Base-by-base conservation (phyloP, 2,329 filamentous ascomycete species). In the Pseudogymnoascus sp. region DNA sequence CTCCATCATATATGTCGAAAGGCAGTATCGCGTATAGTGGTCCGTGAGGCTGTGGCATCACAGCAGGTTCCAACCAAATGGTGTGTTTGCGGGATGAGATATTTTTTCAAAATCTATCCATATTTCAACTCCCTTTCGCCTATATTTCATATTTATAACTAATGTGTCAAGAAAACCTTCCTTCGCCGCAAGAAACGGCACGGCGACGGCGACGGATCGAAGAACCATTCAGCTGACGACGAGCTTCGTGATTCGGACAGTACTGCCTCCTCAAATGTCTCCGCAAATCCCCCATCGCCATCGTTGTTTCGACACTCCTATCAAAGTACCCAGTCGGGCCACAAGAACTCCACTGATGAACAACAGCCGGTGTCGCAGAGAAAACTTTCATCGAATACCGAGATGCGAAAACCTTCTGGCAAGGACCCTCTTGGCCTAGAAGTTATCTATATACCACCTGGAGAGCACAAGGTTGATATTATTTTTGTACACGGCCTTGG, bases 401-500 rank as follows among this genome's bases (percentile, higher is more conserved):
- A 13, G 21, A 10, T 13, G 41, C 41, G 11, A 45, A 45, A 21
- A 21, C 8, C 19, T 6, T n/a, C 10, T 10, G 21, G 10, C 41
- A 45, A 13, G 23, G 51, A 57, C 16, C 23, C 51, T 10, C 10
- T 31, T 31, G 23, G 51, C 14, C 51, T 57, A 28, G 11, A n/a
- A 28, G 21, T 57, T n/a, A 10, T 31, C 51, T 31, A 57, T 57
- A 28, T 6, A 31, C 51, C 51, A 10, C 25, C 13, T 28, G 31
- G 51, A 28, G 51, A 36, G 16, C n/a, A 54, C 48, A 25, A 54
- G 13, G 31, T 69, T 14, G 69, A 71, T 43, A 65, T 71, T 23
- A 68, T 78, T n/a, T 78, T 78, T 63, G 69, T 78, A 6, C 76
- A 79, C 64, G 77, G 77, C 0, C 72, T 78, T 2, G 73, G 73